Conservation (phyloP, 768 basidiomycete genomes). For the Boletus sp. region DNA sequence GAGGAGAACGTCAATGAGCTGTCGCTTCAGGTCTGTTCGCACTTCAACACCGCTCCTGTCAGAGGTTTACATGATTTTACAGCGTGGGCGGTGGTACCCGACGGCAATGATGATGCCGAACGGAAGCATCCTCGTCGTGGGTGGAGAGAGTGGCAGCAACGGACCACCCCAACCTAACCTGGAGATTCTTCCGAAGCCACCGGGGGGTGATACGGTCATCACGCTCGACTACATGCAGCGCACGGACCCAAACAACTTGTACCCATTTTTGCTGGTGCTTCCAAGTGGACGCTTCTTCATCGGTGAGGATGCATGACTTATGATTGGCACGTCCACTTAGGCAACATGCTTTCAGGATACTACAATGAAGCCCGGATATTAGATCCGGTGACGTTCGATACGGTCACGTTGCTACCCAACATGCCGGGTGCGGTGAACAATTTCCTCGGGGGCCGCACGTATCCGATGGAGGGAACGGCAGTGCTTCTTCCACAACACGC, state of each 20-base stretch:
- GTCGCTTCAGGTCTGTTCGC: conserved; percentile 51
- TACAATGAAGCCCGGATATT: conserved; percentile 81
- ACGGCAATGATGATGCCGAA: conserved; percentile 68
- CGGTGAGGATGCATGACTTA: conserved; percentile 41
- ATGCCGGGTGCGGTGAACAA: conserved; percentile 73
- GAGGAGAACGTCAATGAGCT: conserved; percentile 64
- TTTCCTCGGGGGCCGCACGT: conserved; percentile 71
- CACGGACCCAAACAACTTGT: conserved; percentile 79
- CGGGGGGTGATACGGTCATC: conserved; percentile 59
- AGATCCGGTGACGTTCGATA: conserved; percentile 63
- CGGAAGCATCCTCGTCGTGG: conserved; percentile 70
- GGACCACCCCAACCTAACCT: conserved; percentile 63
- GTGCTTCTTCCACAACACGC: conserved; percentile 67
- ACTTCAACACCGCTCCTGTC: background rate
- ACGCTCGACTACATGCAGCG: conserved; percentile 65
- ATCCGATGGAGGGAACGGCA: conserved; percentile 72
- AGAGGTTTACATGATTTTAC: background rate
- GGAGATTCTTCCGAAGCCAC: conserved; percentile 67
- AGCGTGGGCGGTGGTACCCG: conserved; percentile 74
- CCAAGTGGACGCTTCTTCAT: conserved; percentile 71
- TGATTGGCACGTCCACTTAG: background rate
- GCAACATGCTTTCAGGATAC: conserved; percentile 46
- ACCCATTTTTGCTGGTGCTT: conserved; percentile 73
- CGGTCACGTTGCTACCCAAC: conserved; percentile 60
- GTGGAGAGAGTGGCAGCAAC: conserved; percentile 74